These are phyloP conservation scores for Fusarium paranaense DNA, from an alignment of 2,329 filamentous ascomycete species.

Conservation along the genomic window DNA sequence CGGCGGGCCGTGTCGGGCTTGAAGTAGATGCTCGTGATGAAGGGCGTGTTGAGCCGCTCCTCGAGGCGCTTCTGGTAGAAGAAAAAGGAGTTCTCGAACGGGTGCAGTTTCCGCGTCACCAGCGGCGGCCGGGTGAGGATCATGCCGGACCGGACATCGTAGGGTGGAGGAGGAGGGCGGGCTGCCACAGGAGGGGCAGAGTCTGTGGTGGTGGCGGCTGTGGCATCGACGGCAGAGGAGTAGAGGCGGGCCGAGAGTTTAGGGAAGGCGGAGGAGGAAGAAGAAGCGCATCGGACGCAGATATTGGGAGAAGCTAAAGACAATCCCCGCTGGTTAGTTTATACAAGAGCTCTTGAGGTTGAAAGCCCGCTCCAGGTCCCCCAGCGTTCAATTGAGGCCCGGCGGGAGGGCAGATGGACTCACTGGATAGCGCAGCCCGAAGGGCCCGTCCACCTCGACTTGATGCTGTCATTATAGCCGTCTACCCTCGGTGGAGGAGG, in stretches of 20 bases:
- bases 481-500: constrained; percentile 19
- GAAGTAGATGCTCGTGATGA: constrained; percentile 94
- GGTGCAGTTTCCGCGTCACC: constrained; percentile 83
- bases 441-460: constrained; percentile 67
- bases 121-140: constrained; percentile 90
- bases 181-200: constrained; percentile 30
- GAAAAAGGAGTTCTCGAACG: constrained; percentile 93
- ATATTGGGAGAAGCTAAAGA: constrained; percentile 46
- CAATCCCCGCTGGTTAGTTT: constrained; percentile 17
- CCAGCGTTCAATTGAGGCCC: constrained; percentile 34
- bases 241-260: constrained; percentile 50
- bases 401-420: constrained; percentile 36
- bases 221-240: constrained; percentile 47
- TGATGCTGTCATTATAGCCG: constrained; percentile 60
- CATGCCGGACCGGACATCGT: constrained; percentile 72
- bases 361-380: background rate
- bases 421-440: constrained; percentile 63
- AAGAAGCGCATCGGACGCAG: constrained; percentile 55
- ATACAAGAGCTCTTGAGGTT: background rate
- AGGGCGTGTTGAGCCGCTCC: constrained; percentile 88
- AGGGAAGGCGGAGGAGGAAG: constrained; percentile 41
- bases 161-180: constrained; percentile 45
- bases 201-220: constrained; percentile 31
- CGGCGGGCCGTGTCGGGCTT: constrained; percentile 88
- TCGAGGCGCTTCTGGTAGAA: constrained; percentile 98